phyloP scores from a whole-genome alignment of 768 basidiomycete genomes.

The Kwoniella europaea region DNA sequence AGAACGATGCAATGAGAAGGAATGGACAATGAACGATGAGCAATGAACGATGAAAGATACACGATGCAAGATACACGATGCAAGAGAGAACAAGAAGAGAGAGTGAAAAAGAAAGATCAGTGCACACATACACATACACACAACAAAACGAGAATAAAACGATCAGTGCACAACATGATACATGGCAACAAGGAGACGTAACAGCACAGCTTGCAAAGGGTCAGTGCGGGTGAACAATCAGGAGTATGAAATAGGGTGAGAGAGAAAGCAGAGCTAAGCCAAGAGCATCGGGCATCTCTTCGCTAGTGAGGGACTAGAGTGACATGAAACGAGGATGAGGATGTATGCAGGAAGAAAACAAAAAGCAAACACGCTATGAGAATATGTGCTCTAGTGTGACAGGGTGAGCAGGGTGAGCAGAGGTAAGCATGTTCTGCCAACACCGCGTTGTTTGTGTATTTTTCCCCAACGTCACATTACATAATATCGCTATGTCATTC shows the following conservation, averaged over 20 bases:
- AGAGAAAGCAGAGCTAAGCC: background rate
- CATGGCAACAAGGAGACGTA: background rate
- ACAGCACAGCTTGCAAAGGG: background rate
- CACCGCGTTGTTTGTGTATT: no score
- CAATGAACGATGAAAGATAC: no score
- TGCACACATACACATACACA: background rate
- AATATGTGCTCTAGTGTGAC: no score
- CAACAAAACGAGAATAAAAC: no score
- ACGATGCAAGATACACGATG: background rate
- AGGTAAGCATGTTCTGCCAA: no score
- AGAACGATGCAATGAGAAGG: conserved; percentile 3
- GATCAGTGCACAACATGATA: background rate
- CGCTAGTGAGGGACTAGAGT: background rate
- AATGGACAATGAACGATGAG: background rate
- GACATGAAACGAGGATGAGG: background rate
- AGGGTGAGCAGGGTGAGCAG: no score
- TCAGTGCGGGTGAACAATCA: background rate
- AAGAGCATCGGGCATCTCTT: background rate
- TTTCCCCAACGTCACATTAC: no score
- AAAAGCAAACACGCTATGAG: no score
- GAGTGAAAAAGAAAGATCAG: background rate
- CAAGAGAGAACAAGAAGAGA: background rate
- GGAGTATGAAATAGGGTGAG: background rate
- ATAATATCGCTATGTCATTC: no score
- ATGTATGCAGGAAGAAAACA: no score